These are phyloP conservation scores for Trematosphaeria pertusa DNA, from an alignment of 2,329 filamentous ascomycete genomes.

Conservation along the genomic window DNA sequence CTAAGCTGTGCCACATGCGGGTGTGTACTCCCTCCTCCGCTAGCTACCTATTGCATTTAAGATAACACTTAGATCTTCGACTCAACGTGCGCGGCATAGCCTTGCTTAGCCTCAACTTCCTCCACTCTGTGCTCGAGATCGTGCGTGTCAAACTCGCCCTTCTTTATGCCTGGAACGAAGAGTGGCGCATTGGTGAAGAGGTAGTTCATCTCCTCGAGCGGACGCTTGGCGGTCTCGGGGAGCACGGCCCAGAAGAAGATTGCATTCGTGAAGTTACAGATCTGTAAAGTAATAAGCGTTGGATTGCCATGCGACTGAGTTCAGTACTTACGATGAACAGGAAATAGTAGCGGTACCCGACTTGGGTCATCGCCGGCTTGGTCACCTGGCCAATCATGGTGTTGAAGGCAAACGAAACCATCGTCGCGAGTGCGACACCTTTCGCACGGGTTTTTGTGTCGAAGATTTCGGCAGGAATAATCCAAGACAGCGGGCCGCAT, in stretches of 20 bases:
- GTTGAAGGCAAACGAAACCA: constrained; percentile 77
- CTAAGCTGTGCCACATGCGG: neutral
- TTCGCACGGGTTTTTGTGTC: constrained; percentile 77
- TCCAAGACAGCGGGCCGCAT: constrained; percentile 71
- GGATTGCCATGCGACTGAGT: neutral
- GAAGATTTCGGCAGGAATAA: constrained; percentile 75
- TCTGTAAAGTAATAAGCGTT: constrained; percentile 26
- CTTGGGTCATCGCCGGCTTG: constrained; percentile 62
- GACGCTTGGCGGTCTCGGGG: constrained; percentile 69
- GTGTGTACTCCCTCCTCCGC: neutral
- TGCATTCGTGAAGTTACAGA: constrained; percentile 74
- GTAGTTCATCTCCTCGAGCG: constrained; percentile 73
- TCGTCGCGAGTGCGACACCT: constrained; percentile 76
- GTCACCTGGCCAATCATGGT: constrained; percentile 77
- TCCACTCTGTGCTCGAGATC: constrained; percentile 67
- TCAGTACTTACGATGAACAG: constrained; percentile 61
- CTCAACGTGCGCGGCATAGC: constrained; percentile 29
- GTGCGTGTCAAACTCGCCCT: constrained; percentile 58
- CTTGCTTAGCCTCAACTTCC: constrained; percentile 63
- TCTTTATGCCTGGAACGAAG: constrained; percentile 66
- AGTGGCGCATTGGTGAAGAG: constrained; percentile 70
- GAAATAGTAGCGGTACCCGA: constrained; percentile 65
- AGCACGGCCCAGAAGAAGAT: constrained; percentile 72
- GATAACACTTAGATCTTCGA: neutral
- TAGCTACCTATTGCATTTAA: neutral